Base-by-base conservation (phyloP, 2,329 filamentous ascomycete genomes). In the Xylaria sp. region DNA sequence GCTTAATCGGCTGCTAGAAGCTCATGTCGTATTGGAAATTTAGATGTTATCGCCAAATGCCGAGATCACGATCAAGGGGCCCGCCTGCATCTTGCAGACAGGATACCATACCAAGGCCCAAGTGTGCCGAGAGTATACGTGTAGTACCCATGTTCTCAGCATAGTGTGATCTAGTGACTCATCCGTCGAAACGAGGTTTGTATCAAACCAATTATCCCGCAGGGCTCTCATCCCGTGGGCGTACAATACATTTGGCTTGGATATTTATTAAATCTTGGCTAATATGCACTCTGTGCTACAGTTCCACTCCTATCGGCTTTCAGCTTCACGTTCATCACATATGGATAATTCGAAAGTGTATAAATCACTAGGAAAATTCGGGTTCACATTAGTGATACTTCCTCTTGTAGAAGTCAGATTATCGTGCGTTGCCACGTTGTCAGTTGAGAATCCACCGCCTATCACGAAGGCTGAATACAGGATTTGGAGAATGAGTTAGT, bases 231-330 rank as follows among this genome's bases (percentile, higher is more conserved):
- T 6, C 27, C 5, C 23, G 10, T 35, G 5, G 10, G n/a, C n/a
- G n/a, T n/a, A 18, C 4, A 12, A 10, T 16, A 42, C 23, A 10
- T 44, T 13, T 29, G 37, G 21, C 32, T 32, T 44, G 37, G 37
- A 59, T 59, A 59, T 44, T 47, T 44, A 44, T 59, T 59, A 23
- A 59, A 27, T 47, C 55, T 59, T 59, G 55, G 55, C 55, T 10
- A 29, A 29, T 29, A 44, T 44, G 40, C 18, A 25, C 10, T 29
- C 3, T 44, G 25, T 21, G 18, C 27, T 16, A 6, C 16, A 18
- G 16, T 32, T 25, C 13, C 27, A 32, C 27, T 32, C 29, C 27
- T 16, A 5, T 23, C 23, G 32, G 55, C 55, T 59, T 29, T 25
- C 9, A n/a, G 27, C 35, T n/a, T 13, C 9, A 32, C 29, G 29